Percentiles rank a stretch among this genome's conserved stretches.
These are phyloP conservation scores for Lophium mytilinum DNA, from an alignment of 495 filamentous ascomycete species.

Conservation along the genomic window DNA sequence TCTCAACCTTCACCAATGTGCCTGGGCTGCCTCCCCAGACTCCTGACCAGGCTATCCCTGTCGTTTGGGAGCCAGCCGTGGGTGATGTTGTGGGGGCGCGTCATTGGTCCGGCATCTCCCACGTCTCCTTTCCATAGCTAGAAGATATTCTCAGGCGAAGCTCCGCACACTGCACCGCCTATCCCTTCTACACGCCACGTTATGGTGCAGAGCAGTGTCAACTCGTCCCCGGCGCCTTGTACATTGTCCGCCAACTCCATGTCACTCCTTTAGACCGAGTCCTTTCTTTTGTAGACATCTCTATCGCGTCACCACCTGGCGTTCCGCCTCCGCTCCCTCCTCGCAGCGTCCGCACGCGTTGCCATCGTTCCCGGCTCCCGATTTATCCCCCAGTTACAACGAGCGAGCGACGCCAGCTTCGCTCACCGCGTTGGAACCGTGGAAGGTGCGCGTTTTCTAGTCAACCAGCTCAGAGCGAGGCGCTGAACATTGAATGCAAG, in stretches of 20 bases:
- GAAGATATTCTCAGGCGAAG: neutral
- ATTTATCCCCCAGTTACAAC: constrained; percentile 1
- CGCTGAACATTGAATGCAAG: constrained; percentile 27
- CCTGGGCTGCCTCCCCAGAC: neutral
- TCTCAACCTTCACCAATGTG: neutral
- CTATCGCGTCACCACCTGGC: constrained; percentile 12
- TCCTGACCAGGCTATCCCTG: neutral
- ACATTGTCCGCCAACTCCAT: constrained; percentile 3
- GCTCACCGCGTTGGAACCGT: constrained; percentile 12
- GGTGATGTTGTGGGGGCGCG: no score
- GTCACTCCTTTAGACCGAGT: constrained; percentile 25
- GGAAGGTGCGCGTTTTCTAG: constrained; percentile 19
- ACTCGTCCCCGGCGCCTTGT: neutral
- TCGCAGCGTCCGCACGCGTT: constrained; percentile 23
- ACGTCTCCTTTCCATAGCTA: neutral
- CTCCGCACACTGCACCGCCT: neutral
- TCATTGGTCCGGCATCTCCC: no score
- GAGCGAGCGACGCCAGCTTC: constrained; percentile 2
- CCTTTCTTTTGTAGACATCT: constrained; percentile 27
- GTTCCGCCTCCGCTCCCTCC: constrained; percentile 17
- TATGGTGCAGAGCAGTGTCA: constrained; percentile 1
- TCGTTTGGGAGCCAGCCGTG: no score
- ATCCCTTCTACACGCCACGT: neutral
- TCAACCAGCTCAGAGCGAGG: neutral
- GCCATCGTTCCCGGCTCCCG: constrained; percentile 3